phyloP scores from a whole-genome alignment of 2,329 filamentous ascomycete species.

The Pseudocercospora vitis region DNA sequence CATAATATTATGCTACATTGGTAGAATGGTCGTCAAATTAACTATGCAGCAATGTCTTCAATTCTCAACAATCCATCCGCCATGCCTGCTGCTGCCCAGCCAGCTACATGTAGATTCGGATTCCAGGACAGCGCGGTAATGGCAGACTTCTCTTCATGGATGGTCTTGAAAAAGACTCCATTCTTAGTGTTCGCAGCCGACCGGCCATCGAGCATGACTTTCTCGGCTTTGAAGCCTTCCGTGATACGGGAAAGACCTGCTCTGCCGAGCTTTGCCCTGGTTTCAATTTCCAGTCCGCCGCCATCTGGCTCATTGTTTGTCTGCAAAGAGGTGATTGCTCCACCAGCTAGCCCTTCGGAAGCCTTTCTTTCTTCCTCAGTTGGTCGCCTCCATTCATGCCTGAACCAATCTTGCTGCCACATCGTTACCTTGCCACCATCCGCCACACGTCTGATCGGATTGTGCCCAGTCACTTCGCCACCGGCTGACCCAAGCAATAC shows the following conservation, averaged over 20 bases:
- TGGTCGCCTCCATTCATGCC: constrained; percentile 54
- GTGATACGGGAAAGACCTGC: constrained; percentile 39
- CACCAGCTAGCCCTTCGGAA: not conserved
- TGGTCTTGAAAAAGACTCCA: constrained; percentile 37
- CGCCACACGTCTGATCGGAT: constrained; percentile 53
- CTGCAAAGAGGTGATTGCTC: not conserved
- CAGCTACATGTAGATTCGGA: constrained; percentile 50
- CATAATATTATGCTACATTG: no score
- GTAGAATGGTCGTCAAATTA: not conserved
- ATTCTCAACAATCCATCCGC: constrained; percentile 51
- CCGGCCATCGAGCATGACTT: constrained; percentile 23
- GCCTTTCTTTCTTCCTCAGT: constrained; percentile 18
- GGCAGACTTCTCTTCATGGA: constrained; percentile 48
- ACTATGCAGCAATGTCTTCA: constrained; percentile 46
- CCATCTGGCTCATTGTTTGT: not conserved
- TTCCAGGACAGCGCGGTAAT: constrained; percentile 53
- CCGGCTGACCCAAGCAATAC: constrained; percentile 54
- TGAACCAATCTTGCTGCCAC: constrained; percentile 59
- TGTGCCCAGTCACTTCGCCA: constrained; percentile 53
- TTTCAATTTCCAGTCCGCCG: not conserved
- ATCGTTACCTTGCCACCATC: constrained; percentile 50
- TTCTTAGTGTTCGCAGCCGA: constrained; percentile 27
- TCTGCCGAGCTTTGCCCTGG: constrained; percentile 7
- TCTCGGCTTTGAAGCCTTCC: constrained; percentile 45
- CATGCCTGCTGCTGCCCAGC: constrained; percentile 54